Evolutionary conservation across 1,284 basidiomycete genomes (phyloP).

Genomic region (Bjerkandera adusta): DNA sequence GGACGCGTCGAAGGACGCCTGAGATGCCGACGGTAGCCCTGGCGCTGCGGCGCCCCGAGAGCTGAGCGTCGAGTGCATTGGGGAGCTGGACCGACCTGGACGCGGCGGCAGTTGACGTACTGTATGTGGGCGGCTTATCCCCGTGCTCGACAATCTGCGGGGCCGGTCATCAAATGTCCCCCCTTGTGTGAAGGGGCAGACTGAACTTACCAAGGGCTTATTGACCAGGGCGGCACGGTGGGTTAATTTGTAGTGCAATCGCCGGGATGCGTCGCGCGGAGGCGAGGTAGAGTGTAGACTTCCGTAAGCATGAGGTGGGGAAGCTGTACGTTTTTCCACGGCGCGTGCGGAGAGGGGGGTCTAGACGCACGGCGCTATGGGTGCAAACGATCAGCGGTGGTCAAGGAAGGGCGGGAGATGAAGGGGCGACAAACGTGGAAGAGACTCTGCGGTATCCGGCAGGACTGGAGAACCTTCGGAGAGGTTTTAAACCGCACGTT

Average conservation of each 20-base stretch:
- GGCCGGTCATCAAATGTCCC: no score
- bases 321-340: no score
- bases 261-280: no score
- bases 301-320: no score
- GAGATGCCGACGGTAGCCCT: neutral
- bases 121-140: neutral
- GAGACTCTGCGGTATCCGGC: slow-evolving; percentile 9
- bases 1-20: neutral
- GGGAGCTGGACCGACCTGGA: neutral
- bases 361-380: neutral
- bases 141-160: no score
- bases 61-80: neutral
- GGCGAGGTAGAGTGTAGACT: no score
- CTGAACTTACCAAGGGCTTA: no score
- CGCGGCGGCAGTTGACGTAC: slow-evolving; percentile 5
- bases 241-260: no score
- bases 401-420: neutral
- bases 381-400: neutral
- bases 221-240: no score
- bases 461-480: neutral
- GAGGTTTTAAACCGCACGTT: neutral
- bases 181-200: no score
- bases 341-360: neutral
- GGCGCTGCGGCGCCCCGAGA: neutral
- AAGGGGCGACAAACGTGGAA: slow-evolving; percentile 9